Evolutionary conservation across 108 stramenopile genomes (phyloP), one percentile per base, ranked within the genome.

Genomic region (Nannochloropsis granulata): DNA sequence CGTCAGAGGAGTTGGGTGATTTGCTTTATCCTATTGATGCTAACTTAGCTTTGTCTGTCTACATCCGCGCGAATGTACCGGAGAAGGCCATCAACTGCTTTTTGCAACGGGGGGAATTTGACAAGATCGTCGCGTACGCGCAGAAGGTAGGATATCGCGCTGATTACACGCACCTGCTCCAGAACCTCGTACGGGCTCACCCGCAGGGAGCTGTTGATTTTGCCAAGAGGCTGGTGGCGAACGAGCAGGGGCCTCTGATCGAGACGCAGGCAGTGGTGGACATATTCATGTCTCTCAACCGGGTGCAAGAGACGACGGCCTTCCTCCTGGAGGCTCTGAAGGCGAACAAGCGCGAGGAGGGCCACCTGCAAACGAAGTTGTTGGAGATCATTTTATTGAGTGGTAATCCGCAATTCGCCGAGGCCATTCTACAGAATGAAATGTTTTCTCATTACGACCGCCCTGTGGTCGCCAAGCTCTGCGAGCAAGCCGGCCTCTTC

Each of bases 331-430:
- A 99, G 89, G 98, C 97, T 12, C 93, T 99, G 82, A 97, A 97
- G 24, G 78, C 82, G 91, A 97, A 99, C 93, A 94, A 95, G 90
- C 92, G 92, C 81, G 99, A 98, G 90, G 97, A 99, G 89, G 97
- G 96, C 26, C 96, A 97, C 93, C 94, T 99, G 78, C 99, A 99
- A 92, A 99, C 99, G 10, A 98, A 98, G 89, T 91, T 99, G 44
- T 93, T 99, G n/a, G 99, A 99, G 92, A 99, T 99, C 92, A 99
- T 98, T 94, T 94, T 99, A 44, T 92, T 96, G 43, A 97, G 98
- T 24, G 99, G 99, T 25, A 96, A 96, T 12, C 98, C 99, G 12
- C 98, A 98, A 89, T 97, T 99, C 43, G 99, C 98, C 16, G 99
- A 99, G 88, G 98, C 98, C 81, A 99, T 99, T 84, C 95, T 99